Evolutionary conservation across 352 stramenopile genomes (phyloP).

Genomic region (Phytophthora chlamydospora): DNA sequence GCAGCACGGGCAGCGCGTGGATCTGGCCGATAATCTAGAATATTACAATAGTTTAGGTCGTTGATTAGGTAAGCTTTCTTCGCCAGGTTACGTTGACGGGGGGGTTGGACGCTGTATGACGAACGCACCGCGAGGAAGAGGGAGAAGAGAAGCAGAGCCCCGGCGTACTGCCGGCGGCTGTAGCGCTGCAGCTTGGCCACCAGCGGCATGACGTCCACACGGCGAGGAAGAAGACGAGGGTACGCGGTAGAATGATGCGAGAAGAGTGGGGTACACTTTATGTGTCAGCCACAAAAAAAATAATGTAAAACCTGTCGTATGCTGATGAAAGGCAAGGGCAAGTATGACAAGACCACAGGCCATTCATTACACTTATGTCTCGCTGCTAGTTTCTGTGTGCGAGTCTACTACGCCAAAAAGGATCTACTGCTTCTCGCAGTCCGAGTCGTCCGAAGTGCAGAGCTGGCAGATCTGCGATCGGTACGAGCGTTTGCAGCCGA

Average conservation of each 20-base stretch:
- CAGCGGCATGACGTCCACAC: conserved; percentile 31
- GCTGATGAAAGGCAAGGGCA: neutral
- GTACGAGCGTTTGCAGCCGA: conserved; percentile 64
- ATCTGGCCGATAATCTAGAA: conserved; percentile 38
- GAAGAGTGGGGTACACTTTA: conserved; percentile 10
- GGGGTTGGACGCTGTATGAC: neutral
- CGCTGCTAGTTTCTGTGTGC: conserved; percentile 16
- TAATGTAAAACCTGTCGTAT: neutral
- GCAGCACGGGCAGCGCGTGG: conserved; percentile 33
- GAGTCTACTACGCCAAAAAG: conserved; percentile 5
- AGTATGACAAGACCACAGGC: conserved; percentile 28
- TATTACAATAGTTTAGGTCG: neutral
- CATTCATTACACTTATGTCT: conserved; percentile 27
- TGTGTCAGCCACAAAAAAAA: neutral
- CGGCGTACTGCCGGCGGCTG: conserved; percentile 31
- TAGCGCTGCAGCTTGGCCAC: conserved; percentile 43
- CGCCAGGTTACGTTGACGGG: neutral
- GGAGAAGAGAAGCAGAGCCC: conserved; percentile 13
- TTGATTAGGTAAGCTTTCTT: neutral
- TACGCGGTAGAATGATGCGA: conserved; percentile 9
- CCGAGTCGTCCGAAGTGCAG: conserved; percentile 37
- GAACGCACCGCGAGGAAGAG: conserved; percentile 36
- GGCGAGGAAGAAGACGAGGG: neutral
- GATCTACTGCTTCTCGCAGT: conserved; percentile 41
- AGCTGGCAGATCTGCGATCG: conserved; percentile 71